These are phyloP conservation scores for Elasticomyces elasticus DNA, from an alignment of 495 filamentous ascomycete species.

Conservation along the genomic window DNA sequence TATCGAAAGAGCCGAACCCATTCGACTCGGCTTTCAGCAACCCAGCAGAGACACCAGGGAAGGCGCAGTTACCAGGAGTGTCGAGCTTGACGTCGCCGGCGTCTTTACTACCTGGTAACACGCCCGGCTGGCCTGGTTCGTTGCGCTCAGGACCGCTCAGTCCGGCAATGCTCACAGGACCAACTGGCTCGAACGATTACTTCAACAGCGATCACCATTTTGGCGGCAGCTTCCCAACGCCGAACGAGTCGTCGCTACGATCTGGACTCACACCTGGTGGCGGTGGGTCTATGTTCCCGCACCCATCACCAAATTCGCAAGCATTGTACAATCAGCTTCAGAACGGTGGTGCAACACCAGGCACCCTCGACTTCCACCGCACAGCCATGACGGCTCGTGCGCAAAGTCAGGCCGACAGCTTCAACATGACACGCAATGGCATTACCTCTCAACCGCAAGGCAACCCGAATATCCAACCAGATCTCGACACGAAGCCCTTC, in stretches of 20 bases:
- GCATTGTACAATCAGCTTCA: slow-evolving; percentile 68
- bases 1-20: slow-evolving; percentile 81
- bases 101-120: slow-evolving; percentile 56
- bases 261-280: slow-evolving; percentile 91
- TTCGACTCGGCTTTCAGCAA: slow-evolving; percentile 84
- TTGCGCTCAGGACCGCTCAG: slow-evolving; percentile 87
- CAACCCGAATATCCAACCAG: slow-evolving; percentile 22
- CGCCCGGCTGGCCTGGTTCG: slow-evolving; percentile 68
- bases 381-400: slow-evolving; percentile 71
- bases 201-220: slow-evolving; percentile 61
- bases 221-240: slow-evolving; percentile 78
- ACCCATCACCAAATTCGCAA: slow-evolving; percentile 76
- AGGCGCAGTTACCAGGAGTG: slow-evolving; percentile 82
- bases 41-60: slow-evolving; percentile 72
- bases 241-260: slow-evolving; percentile 90
- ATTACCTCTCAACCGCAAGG: slow-evolving; percentile 41
- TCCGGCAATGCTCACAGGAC: slow-evolving; percentile 93
- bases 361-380: slow-evolving; percentile 86
- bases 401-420: slow-evolving; percentile 40
- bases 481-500: slow-evolving; percentile 43
- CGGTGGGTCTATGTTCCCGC: slow-evolving; percentile 95
- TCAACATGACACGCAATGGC: slow-evolving; percentile 33
- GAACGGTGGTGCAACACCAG: slow-evolving; percentile 74
- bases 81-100: slow-evolving; percentile 87
- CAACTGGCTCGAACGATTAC: slow-evolving; percentile 59